Percentiles rank a stretch among this genome's conserved stretches.
Conservation (phyloP, 1,284 basidiomycete species). For the Porodaedalea pini region DNA sequence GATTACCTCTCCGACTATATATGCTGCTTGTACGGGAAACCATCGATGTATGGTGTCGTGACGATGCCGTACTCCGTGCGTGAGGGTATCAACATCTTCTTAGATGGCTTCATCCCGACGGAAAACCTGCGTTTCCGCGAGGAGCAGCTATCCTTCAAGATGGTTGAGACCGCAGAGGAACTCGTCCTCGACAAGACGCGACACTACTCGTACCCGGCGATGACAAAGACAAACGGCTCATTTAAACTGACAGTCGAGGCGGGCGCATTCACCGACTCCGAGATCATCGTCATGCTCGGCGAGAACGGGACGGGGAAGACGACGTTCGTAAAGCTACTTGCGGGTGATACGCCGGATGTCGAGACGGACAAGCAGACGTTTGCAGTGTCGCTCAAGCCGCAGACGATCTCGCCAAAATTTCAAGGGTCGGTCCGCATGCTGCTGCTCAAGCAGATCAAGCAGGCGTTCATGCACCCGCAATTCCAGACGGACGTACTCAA, state of each 20-base stretch:
- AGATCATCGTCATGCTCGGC: conserved; percentile 96
- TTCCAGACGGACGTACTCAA: conserved; percentile 97
- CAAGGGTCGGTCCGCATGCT: conserved; percentile 90
- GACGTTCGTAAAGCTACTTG: conserved; percentile 90
- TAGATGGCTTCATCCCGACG: conserved; percentile 97
- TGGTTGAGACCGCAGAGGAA: conserved; percentile 92
- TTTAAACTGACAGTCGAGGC: conserved; percentile 91
- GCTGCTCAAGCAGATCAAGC: conserved; percentile 89
- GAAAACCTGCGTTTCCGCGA: conserved; percentile 96
- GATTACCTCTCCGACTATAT: conserved; percentile 98
- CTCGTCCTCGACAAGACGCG: conserved; percentile 77
- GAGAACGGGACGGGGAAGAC: conserved; percentile 99
- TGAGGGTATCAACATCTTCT: conserved; percentile 98
- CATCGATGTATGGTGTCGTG: conserved; percentile 95
- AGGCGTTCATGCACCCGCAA: conserved; percentile 93
- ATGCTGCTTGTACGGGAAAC: conserved; percentile 95
- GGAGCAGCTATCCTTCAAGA: conserved; percentile 92
- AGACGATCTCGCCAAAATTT: conserved; percentile 95
- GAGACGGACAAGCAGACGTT: conserved; percentile 77
- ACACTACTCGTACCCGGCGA: conserved; percentile 85
- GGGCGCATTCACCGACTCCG: conserved; percentile 91
- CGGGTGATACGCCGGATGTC: conserved; percentile 84
- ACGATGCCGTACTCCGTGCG: conserved; percentile 96
- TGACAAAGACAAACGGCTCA: conserved; percentile 91
- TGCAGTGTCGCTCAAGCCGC: conserved; percentile 90